Evolutionary conservation across 2,329 filamentous ascomycete species (phyloP), one percentile per base, ranked within the genome.

Genomic region (Mariannaea sp.): DNA sequence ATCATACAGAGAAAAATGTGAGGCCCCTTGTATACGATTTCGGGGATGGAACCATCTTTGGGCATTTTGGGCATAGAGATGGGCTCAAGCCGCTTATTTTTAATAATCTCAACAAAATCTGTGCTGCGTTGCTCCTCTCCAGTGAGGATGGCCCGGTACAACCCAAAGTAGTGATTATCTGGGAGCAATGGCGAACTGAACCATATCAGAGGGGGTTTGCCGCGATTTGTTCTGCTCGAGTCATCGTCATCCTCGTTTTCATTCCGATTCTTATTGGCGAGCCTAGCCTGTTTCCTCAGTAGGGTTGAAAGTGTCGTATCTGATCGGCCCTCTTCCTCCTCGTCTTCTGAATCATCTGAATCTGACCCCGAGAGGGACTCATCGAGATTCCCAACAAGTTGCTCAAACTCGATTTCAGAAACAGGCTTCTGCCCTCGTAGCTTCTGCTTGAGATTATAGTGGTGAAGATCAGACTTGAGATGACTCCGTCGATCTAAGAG

Each of bases 1-100:
- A 99, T 96, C 94, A 99, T 99, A 73, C 92, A 97, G 41, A 99
- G 82, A 69, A 99, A 97, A 43, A 96, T 85, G 69, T 97, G 92
- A 2, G 92, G 90, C 7, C 87, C 86, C 19, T 85, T 83, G 67
- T 87, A 84, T 3, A 77, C 77, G 8, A 81, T 73, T 2, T 78
- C 75, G 2, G 81, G 77, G 5, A 84, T 71, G 13, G 77, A 75
- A 2, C 84, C 83, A 41, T 86, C 85, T 51, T 83, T 84, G 30
- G 79, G 73, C 2, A 81, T 75, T 56, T 81, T 81, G 26, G 72
- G 79, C 50, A 73, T 76, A 35, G 73, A 71, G 66, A 76, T 83
- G 1, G 90, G 86, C 3, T 82, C 77, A 2, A 96, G 75, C 68
- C 97, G 93, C 71, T 94, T 95, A 59, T 80, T 84, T 59, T 80